phyloP scores from a whole-genome alignment of 306 rosid species.

The Medicago lupulina region DNA sequence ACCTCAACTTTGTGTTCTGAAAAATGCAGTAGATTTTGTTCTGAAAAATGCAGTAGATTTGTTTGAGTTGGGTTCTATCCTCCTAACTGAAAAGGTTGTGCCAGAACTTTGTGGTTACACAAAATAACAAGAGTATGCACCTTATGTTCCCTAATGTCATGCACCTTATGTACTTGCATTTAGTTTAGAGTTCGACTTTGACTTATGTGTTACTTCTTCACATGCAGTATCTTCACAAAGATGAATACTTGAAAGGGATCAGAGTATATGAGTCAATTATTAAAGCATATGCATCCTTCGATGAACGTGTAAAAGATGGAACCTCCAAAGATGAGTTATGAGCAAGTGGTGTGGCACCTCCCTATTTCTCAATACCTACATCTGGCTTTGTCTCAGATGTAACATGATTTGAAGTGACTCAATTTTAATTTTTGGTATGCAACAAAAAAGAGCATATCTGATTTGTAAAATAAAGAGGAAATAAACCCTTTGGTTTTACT shows the following conservation, averaged over 20 bases:
- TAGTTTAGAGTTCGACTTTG: slow-evolving; percentile 28
- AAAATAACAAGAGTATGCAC: not conserved
- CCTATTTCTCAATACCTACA: no score
- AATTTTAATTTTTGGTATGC: slow-evolving; percentile 2
- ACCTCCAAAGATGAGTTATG: slow-evolving; percentile 74
- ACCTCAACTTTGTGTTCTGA: not conserved
- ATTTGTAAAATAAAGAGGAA: slow-evolving; percentile 9
- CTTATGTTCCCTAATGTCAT: not conserved
- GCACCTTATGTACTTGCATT: not conserved
- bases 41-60: not conserved
- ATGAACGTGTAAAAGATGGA: slow-evolving; percentile 41
- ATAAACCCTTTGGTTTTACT: not conserved
- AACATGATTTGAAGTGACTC: slow-evolving; percentile 13
- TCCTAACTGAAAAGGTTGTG: not conserved
- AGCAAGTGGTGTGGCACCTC: slow-evolving; percentile 17
- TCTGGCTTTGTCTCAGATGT: slow-evolving; percentile 19
- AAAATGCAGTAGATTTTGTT: not conserved
- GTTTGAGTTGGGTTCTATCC: slow-evolving; percentile 12
- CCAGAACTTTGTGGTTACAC: not conserved
- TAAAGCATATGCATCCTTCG: slow-evolving; percentile 66
- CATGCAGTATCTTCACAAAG: slow-evolving; percentile 81
- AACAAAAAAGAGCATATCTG: slow-evolving; percentile 11
- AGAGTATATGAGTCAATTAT: slow-evolving; percentile 71
- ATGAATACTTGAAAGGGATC: slow-evolving; percentile 86
- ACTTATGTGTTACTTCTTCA: slow-evolving; percentile 18